Evolutionary conservation across 169 alveolate genomes (phyloP).

Genomic region (Cryptosporidium andersoni): DNA sequence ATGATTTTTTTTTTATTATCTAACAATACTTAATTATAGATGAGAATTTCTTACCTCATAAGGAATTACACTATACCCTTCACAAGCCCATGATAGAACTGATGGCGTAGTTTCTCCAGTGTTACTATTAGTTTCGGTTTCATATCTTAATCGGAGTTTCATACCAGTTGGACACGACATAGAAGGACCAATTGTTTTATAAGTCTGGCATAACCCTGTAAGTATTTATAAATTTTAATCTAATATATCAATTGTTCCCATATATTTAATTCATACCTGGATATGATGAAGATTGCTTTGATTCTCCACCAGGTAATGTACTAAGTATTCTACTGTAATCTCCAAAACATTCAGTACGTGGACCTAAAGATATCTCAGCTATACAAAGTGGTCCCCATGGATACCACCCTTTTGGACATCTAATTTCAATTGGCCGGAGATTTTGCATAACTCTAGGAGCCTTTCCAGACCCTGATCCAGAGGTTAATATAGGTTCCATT

Average conservation of each 20-base stretch:
- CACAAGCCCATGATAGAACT: constrained; percentile 67
- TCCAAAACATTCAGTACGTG: constrained; percentile 66
- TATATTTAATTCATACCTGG: constrained; percentile 32
- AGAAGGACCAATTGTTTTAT: constrained; percentile 58
- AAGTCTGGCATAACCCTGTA: constrained; percentile 50
- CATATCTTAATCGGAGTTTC: constrained; percentile 51
- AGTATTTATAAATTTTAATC: not conserved
- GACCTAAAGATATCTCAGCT: constrained; percentile 60
- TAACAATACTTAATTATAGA: not conserved
- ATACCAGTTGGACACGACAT: constrained; percentile 51
- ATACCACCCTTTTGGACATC: constrained; percentile 70
- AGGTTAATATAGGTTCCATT: constrained; percentile 47
- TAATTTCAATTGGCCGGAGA: constrained; percentile 47
- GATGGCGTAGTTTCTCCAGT: constrained; percentile 62
- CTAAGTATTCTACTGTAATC: constrained; percentile 48
- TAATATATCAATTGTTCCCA: not conserved
- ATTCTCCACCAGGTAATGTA: constrained; percentile 23
- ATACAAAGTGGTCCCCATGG: constrained; percentile 70
- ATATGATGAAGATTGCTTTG: constrained; percentile 41
- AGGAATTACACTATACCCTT: constrained; percentile 58
- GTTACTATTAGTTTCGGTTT: constrained; percentile 49
- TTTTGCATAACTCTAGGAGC: constrained; percentile 32
- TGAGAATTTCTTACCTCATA: constrained; percentile 41
- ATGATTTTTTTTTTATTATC: not conserved
- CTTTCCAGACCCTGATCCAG: constrained; percentile 5